These are phyloP conservation scores for Straminergon stramineum DNA, from an alignment of 225 moss, liverwort and hornwort species.

Conservation along the genomic window DNA sequence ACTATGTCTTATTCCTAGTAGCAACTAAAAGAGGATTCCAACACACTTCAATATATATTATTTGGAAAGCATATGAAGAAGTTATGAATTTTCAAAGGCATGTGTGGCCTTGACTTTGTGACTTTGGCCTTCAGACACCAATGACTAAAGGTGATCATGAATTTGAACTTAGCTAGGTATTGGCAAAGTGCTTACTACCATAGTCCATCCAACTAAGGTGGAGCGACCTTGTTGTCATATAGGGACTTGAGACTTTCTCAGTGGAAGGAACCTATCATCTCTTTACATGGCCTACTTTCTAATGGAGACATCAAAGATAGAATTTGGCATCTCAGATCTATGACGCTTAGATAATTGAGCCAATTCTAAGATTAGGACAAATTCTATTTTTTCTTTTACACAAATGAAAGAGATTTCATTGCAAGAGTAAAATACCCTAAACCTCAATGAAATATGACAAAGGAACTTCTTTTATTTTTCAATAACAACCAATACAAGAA, in stretches of 20 bases:
- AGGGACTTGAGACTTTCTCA: not conserved
- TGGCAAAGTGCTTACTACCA: rapidly evolving
- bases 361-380: not conserved
- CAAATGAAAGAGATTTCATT: not conserved
- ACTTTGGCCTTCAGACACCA: not conserved
- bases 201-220: not conserved
- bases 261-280: rapidly evolving
- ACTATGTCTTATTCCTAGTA: not conserved
- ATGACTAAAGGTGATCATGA: not conserved
- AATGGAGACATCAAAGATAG: rapidly evolving
- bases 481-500: not conserved
- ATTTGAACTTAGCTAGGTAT: rapidly evolving
- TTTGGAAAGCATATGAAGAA: not conserved
- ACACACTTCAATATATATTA: not conserved
- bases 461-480: not conserved
- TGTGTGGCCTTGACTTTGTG: not conserved
- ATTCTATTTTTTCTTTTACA: not conserved
- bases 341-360: not conserved
- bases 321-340: rapidly evolving
- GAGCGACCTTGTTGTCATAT: rapidly evolving
- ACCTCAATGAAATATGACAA: rapidly evolving
- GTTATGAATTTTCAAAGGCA: not conserved
- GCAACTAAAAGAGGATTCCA: not conserved
- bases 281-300: not conserved
- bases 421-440: not conserved